Percentiles rank a stretch among this genome's conserved stretches.
Conservation (phyloP, 2,329 filamentous ascomycete species). For the Botryotinia convoluta region DNA sequence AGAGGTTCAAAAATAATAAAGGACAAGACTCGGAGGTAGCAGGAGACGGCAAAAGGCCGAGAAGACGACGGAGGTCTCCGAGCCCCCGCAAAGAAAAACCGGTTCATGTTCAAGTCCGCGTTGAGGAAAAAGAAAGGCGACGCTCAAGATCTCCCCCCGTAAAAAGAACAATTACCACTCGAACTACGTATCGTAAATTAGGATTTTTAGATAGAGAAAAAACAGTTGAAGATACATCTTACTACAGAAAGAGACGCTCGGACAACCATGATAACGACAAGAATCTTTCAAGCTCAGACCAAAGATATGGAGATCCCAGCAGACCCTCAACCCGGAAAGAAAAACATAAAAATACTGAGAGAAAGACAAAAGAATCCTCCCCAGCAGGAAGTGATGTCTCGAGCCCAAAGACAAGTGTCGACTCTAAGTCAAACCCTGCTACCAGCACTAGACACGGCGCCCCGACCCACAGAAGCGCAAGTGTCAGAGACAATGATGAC, state of each 20-base stretch:
- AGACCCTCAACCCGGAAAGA: neutral
- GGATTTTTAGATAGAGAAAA: no score
- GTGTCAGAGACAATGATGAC: neutral
- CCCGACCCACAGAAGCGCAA: neutral
- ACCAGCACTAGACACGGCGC: neutral
- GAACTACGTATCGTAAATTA: no score
- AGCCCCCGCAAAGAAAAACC: neutral
- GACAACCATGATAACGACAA: neutral
- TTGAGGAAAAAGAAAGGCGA: no score
- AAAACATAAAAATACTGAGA: neutral
- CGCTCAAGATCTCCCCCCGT: no score
- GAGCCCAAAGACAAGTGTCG: neutral
- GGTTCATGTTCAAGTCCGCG: accelerated
- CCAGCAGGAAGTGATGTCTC: neutral
- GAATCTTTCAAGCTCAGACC: neutral
- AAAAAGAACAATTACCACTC: neutral
- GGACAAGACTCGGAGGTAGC: neutral
- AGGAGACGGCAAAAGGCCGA: neutral
- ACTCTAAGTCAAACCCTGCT: neutral
- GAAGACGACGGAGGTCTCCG: neutral
- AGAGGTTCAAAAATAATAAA: neutral
- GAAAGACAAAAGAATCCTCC: neutral
- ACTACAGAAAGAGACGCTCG: neutral
- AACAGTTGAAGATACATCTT: no score
- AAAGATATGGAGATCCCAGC: neutral